These are phyloP conservation scores for Lecanicillium sp. DNA, from an alignment of 2,329 filamentous ascomycete species.

Conservation along the genomic window DNA sequence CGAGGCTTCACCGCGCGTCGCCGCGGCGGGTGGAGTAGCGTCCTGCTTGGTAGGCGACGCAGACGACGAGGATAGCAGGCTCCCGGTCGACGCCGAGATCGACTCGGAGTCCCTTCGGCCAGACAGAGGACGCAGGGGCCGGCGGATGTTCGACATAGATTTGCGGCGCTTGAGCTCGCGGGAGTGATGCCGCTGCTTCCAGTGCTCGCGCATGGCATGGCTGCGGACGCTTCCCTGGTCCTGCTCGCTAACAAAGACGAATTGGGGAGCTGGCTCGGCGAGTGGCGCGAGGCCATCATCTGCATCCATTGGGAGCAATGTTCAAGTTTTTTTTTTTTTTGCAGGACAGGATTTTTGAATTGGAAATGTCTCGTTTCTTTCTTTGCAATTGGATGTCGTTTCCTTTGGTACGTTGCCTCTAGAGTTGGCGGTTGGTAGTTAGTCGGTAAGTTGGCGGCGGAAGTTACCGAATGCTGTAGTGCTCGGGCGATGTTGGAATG, in stretches of 20 bases:
- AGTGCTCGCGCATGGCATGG: conserved; percentile 2
- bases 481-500: not conserved
- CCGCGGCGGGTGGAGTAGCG: not conserved
- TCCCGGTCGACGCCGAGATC: not conserved
- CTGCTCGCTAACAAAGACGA: not conserved
- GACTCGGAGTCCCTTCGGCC: not conserved
- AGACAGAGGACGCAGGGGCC: not conserved
- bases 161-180: not conserved
- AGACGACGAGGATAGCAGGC: not conserved
- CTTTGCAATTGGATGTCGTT: too few relatives aligned
- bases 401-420: too few relatives aligned
- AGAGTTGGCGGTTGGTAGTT: too few relatives aligned
- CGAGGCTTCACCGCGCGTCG: not conserved
- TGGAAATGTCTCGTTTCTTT: too few relatives aligned
- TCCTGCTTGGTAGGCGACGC: not conserved
- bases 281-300: not conserved
- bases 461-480: not conserved
- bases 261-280: not conserved
- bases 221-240: not conserved
- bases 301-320: not conserved
- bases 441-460: too few relatives aligned
- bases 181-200: not conserved
- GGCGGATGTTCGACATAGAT: not conserved
- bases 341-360: too few relatives aligned
- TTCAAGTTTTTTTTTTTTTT: too few relatives aligned